Evolutionary conservation across 768 basidiomycete genomes (phyloP), one percentile per base, ranked within the genome.

Genomic region (Tylopilus felleus): DNA sequence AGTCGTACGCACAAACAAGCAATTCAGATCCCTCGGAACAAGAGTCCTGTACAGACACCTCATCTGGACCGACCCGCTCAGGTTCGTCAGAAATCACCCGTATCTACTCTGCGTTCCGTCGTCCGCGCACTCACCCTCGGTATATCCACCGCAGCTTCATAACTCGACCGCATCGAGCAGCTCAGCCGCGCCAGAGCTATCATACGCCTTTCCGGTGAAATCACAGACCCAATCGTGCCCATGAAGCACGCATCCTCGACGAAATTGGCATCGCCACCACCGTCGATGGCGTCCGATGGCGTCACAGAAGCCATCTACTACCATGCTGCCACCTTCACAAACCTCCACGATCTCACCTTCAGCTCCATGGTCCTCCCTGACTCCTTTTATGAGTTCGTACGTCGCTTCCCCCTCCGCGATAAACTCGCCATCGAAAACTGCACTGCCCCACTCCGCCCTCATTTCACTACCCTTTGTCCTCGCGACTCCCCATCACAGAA

Each of bases 351-450:
- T 19, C 71, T 79, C 47, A 62, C 67, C 0, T 73, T 78, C 57
- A 63, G n/a, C n/a, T 33, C 31, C 13, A 33, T 33, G 31, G 31
- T 33, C 22, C 68, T 79, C 43, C 71, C 74, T 0, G 62, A 70
- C 28, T 29, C 62, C 1, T 65, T 78, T 12, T 74, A 75, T 47
- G 52, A 50, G 0, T 51, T 72, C 28, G 65, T 79, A 19, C 73
- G 74, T 62, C 39, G 48, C 31, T 69, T 79, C 14, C 73, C 75
- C 1, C 49, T 47, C 5, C 72, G 78, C 17, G 66, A 71, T 33
- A 65, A 59, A 12, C 70, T 79, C n/a, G 64, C 66, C 25, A 66
- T 79, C 50, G 75, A 78, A 44, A 69, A 74, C 46, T 79, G 77
- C 47, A 63, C 67, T 0, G 52, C 60, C 3, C 59, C 31, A 3